These are phyloP conservation scores for Penicillium maclennaniae DNA, from an alignment of 495 filamentous ascomycete species.

Conservation along the genomic window DNA sequence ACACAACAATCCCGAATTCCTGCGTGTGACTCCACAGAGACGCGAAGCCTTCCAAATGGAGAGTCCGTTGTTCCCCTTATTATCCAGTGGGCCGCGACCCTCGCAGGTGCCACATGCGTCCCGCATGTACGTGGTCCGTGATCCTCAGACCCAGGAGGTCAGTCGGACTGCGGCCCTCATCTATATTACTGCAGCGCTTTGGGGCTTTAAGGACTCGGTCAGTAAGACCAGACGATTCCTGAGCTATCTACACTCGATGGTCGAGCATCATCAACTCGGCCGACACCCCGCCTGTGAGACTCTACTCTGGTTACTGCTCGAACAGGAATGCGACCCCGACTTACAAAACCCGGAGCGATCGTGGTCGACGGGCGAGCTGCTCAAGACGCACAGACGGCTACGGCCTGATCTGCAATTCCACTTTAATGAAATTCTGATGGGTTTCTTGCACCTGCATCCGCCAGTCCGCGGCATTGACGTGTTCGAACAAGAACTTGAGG, in stretches of 20 bases:
- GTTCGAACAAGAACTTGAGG: constrained; percentile 33
- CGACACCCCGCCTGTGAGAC: constrained; percentile 41
- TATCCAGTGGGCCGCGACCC: constrained; percentile 44
- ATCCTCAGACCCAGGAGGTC: constrained; percentile 35
- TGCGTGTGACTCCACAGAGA: constrained; percentile 28
- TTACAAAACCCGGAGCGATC: constrained; percentile 36
- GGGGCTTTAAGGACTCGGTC: constrained; percentile 34
- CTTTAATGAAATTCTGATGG: constrained; percentile 44
- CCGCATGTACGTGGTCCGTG: constrained; percentile 39
- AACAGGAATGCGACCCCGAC: constrained; percentile 36
- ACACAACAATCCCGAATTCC: constrained; percentile 29
- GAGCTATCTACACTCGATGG: constrained; percentile 20
- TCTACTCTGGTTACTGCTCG: constrained; percentile 41
- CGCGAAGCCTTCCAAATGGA: constrained; percentile 37
- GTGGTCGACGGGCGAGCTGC: constrained; percentile 39
- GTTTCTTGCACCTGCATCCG: constrained; percentile 30
- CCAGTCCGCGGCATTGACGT: constrained; percentile 33
- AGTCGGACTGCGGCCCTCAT: constrained; percentile 40
- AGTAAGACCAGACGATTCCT: constrained; percentile 37
- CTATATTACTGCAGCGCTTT: constrained; percentile 38
- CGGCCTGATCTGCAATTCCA: constrained; percentile 40
- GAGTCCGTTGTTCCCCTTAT: constrained; percentile 37
- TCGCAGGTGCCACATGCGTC: constrained; percentile 37
- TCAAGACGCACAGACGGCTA: constrained; percentile 35
- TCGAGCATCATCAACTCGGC: constrained; percentile 34